Conservation (phyloP, 2,329 filamentous ascomycete species). For the Aspergillus aculeatinus region DNA sequence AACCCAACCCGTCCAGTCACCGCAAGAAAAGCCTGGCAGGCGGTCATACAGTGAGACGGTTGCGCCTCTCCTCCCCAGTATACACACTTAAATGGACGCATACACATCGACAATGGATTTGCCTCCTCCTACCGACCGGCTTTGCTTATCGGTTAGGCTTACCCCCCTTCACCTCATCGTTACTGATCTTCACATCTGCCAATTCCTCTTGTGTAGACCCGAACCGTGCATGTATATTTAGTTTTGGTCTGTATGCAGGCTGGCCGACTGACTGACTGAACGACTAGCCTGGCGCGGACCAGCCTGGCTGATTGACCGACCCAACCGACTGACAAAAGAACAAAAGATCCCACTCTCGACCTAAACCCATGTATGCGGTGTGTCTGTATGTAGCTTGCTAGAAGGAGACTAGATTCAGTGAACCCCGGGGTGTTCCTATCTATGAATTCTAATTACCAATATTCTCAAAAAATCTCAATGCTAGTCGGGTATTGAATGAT, state of each 20-base stretch:
- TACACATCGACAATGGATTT: neutral
- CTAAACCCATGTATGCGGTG: neutral
- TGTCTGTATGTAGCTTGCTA: neutral
- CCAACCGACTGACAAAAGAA: no score
- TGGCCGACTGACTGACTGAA: neutral
- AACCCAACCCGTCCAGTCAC: no score
- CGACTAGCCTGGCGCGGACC: no score
- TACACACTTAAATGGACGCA: neutral
- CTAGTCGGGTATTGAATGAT: no score
- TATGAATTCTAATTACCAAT: no score
- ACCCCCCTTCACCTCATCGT: neutral
- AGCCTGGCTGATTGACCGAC: no score
- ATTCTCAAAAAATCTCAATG: no score
- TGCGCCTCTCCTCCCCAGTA: neutral
- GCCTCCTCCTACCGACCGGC: neutral
- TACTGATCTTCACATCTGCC: neutral
- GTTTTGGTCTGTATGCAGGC: neutral
- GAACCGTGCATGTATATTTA: neutral
- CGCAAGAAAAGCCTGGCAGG: no score
- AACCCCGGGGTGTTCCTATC: no score
- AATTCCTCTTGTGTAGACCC: neutral
- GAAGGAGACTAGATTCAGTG: neutral
- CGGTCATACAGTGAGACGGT: no score
- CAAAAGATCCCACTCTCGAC: no score
- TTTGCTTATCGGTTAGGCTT: neutral